A percentile compares a stretch with the other conserved stretches of the same genome.
phyloP scores from a whole-genome alignment of 2,329 filamentous ascomycete genomes.

The Dactylellina parvicollis region DNA sequence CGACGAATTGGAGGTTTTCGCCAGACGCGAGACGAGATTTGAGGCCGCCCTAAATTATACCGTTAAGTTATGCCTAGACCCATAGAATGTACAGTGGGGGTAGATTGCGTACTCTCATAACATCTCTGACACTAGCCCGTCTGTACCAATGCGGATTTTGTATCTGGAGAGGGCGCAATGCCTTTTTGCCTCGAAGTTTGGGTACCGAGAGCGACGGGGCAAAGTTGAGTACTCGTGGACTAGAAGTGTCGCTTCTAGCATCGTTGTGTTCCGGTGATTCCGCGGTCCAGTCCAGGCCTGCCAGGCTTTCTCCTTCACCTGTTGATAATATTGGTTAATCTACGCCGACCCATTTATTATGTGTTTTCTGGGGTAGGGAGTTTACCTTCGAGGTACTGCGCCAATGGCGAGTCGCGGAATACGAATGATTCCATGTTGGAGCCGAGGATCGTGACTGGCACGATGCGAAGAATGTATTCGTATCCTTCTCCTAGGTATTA shows the following conservation, averaged over 20 bases:
- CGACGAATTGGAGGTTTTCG: slow-evolving; percentile 85
- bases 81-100: slow-evolving; percentile 60
- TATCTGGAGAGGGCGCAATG: slow-evolving; percentile 61
- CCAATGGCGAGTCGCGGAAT: slow-evolving; percentile 85
- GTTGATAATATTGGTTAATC: slow-evolving; percentile 14
- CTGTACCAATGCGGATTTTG: slow-evolving; percentile 34
- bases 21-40: slow-evolving; percentile 77
- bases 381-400: slow-evolving; percentile 87
- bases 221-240: slow-evolving; percentile 31
- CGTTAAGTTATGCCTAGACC: not conserved
- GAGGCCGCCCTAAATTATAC: slow-evolving; percentile 69
- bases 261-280: slow-evolving; percentile 45
- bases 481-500: too few relatives aligned
- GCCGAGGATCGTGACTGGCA: slow-evolving; percentile 14
- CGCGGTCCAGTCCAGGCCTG: slow-evolving; percentile 50
- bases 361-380: slow-evolving; percentile 53
- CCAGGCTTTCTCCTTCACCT: slow-evolving; percentile 49
- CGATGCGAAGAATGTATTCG: not conserved
- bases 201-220: slow-evolving; percentile 34
- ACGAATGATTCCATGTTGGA: slow-evolving; percentile 83
- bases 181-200: slow-evolving; percentile 63
- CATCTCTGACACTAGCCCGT: slow-evolving; percentile 38
- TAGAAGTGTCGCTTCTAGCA: slow-evolving; percentile 22
- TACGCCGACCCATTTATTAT: slow-evolving; percentile 15
- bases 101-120: slow-evolving; percentile 55